Base-by-base conservation (phyloP, 192 early-diverging fungal species). In the Umbelopsis sp. region DNA sequence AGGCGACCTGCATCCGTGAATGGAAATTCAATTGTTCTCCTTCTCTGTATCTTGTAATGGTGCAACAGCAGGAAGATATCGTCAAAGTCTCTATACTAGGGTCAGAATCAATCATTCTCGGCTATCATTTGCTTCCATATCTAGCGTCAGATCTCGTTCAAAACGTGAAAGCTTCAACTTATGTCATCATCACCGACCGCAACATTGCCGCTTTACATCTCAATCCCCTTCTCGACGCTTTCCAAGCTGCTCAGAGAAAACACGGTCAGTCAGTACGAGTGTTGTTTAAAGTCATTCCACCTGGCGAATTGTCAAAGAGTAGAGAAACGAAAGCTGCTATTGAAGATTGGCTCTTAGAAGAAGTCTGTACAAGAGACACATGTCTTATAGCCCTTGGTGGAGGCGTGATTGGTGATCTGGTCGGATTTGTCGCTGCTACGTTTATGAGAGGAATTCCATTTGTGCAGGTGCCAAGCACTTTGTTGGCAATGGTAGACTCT, bases 401-500 rank as follows among this genome's bases (percentile, higher is more conserved):
- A 47, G 97, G 97, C 5, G 97, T 99, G 0, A 94, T 99, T 75
- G 96, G 97, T 53, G 97, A 99, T 80, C 79, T 99, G 65, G 88
- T 92, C 21, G 97, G 97, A 55, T 99, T 90, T 81, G 94, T 97
- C n/a, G 96, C 97, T 11, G 92, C 97, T 7, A 99, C 95, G 3
- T 99, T 97, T 74, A 99, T 99, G 96, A 90, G 96, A 49, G 97
- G 97, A 21, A 87, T 94, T 49, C 90, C 93, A n/a, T 87, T 95
- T 74, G 82, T 99, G 18, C 97, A 98, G 78, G 88, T 99, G 23
- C 97, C 97, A 3, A 99, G 95, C 3, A 95, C 95, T 18, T 81
- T 99, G 22, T 84, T 97, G 73, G 94, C 96, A 7, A 98, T 99
- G 96, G 95, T 97, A 5, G 97, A 99, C 79, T 97, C 95, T 13